Evolutionary conservation across 139 green algal species (phyloP).

Genomic region (Auxenochlorella pyrenoidosa): DNA sequence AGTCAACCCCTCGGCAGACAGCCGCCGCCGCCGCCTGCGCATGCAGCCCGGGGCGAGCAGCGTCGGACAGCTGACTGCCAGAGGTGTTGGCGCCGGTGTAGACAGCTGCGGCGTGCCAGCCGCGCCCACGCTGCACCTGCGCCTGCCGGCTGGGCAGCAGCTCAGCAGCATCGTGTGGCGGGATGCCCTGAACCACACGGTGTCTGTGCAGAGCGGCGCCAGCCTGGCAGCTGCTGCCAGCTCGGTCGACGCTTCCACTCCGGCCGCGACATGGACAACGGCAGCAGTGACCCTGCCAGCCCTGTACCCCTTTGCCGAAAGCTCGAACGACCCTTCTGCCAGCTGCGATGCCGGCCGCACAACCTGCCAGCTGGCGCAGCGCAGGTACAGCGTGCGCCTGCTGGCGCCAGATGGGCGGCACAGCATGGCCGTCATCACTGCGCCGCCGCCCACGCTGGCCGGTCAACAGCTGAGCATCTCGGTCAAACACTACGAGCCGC

Average conservation of each 20-base stretch:
- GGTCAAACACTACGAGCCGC: slow-evolving; percentile 14
- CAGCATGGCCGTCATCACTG: not conserved
- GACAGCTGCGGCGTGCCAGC: not conserved
- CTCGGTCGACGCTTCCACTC: not conserved
- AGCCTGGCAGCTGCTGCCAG: not conserved
- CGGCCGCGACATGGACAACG: not conserved
- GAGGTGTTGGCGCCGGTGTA: not conserved
- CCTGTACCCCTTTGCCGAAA: not conserved
- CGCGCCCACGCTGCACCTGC: not conserved
- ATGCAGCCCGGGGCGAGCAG: not conserved
- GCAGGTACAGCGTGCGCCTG: not conserved
- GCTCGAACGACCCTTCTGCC: not conserved
- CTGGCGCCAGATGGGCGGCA: slow-evolving; percentile 20
- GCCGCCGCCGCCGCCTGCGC: not conserved
- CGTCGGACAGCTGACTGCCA: too few species aligned
- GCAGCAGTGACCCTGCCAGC: not conserved
- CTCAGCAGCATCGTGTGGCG: slow-evolving; percentile 20
- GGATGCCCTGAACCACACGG: slow-evolving; percentile 20
- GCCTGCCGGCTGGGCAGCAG: slow-evolving; percentile 10
- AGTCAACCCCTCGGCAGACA: not conserved
- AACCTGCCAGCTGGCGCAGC: not conserved
- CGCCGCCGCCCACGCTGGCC: not conserved
- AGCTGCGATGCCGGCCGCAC: not conserved
- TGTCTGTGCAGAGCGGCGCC: not conserved
- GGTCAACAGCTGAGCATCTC: not conserved